phyloP scores from a whole-genome alignment of 768 basidiomycete genomes.

The Trametes cinnabarina region DNA sequence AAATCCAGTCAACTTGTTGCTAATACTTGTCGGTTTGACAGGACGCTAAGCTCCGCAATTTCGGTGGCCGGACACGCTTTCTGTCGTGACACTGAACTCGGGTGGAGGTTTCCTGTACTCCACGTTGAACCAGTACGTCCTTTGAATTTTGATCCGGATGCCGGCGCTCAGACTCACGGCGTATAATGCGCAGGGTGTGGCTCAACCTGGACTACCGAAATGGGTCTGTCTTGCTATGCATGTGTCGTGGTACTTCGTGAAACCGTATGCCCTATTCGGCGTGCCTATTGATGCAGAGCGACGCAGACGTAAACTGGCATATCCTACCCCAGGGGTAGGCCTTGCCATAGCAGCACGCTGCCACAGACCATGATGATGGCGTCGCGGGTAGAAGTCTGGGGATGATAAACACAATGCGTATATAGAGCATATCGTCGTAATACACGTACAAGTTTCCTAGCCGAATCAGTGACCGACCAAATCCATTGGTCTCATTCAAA shows the following conservation, averaged over 20 bases:
- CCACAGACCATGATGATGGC: no score
- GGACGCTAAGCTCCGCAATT: not conserved
- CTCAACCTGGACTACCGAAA: conserved; percentile 16
- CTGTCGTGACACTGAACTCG: conserved; percentile 12
- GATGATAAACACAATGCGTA: not conserved
- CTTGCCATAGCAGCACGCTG: no score
- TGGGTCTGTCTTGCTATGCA: conserved; percentile 5
- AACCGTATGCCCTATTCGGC: no score
- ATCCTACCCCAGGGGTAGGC: no score
- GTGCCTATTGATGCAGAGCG: no score
- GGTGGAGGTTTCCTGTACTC: conserved; percentile 19
- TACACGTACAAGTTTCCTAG: not conserved
- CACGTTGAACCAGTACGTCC: conserved; percentile 17
- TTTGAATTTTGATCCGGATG: not conserved
- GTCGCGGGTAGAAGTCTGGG: not conserved
- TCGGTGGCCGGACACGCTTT: conserved; percentile 20
- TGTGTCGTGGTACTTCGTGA: not conserved
- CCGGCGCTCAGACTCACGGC: not conserved
- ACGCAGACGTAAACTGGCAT: no score
- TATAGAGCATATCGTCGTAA: not conserved
- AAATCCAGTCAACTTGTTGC: not conserved
- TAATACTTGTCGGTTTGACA: not conserved
- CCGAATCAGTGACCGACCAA: not conserved
- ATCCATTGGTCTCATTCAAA: not conserved
- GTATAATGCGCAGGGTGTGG: conserved; percentile 8